Percentiles rank a stretch among this genome's conserved stretches.
Conservation (phyloP, 225 moss, liverwort and hornwort species). For the Straminergon stramineum region DNA sequence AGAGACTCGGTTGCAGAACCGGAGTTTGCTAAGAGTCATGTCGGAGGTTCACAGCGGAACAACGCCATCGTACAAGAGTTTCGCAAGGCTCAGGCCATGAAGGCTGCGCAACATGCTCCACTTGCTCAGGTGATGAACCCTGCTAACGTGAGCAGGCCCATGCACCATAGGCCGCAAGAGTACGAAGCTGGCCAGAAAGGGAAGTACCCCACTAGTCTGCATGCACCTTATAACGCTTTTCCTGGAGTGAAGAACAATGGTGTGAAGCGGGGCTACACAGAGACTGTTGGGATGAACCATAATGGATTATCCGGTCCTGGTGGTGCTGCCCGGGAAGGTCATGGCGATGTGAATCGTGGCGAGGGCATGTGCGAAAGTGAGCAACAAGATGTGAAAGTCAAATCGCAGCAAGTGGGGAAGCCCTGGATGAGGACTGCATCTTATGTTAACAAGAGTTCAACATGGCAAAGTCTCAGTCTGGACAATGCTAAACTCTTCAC, state of each 20-base stretch:
- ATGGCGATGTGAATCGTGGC: slow-evolving; percentile 13
- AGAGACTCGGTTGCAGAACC: slow-evolving; percentile 5
- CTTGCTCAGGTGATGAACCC: slow-evolving; percentile 9
- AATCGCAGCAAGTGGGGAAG: slow-evolving; percentile 19
- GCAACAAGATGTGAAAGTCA: slow-evolving; percentile 18
- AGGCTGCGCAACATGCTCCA: slow-evolving; percentile 16
- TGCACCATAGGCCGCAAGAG: slow-evolving; percentile 11
- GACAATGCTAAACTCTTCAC: slow-evolving; percentile 38
- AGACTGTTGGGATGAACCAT: slow-evolving; percentile 36
- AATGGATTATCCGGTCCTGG: slow-evolving; percentile 4
- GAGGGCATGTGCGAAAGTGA: slow-evolving; percentile 23
- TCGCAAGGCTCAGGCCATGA: slow-evolving; percentile 23
- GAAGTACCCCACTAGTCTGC: not conserved
- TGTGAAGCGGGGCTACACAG: slow-evolving; percentile 70
- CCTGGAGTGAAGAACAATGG: slow-evolving; percentile 37
- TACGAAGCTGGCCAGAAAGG: slow-evolving; percentile 12
- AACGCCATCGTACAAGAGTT: slow-evolving; percentile 45
- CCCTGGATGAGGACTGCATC: slow-evolving; percentile 9
- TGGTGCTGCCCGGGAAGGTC: slow-evolving; percentile 11
- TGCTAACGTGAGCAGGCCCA: not conserved
- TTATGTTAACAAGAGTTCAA: slow-evolving; percentile 3
- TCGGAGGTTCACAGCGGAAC: slow-evolving; percentile 12
- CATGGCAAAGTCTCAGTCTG: slow-evolving; percentile 39
- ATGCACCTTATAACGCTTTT: slow-evolving; percentile 6
- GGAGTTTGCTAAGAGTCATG: not conserved